Conservation (phyloP, 257 asterid genomes). For the Solanum sparsipilum region DNA sequence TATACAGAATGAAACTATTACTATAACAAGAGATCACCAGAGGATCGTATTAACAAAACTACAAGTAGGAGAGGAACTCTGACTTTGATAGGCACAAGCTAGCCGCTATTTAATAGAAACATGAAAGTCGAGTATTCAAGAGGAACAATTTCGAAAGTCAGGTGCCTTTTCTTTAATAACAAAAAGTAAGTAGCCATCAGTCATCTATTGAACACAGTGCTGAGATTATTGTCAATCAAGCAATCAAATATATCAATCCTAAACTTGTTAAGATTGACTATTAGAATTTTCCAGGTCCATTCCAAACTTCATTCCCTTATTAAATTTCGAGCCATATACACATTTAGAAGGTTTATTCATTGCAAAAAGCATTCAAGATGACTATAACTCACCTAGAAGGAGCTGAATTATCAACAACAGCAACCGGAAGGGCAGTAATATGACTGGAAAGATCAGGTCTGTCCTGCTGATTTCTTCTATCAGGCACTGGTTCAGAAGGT, state of each 20-base stretch:
- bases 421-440: constrained; percentile 24
- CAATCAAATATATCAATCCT: not conserved
- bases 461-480: constrained; percentile 31
- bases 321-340: not conserved
- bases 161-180: not conserved
- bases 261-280: not conserved
- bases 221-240: not conserved
- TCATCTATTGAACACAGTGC: not conserved
- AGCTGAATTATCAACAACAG: constrained; percentile 39
- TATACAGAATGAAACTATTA: not conserved
- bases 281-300: not conserved
- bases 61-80: not conserved
- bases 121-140: not conserved
- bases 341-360: not conserved
- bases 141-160: not conserved
- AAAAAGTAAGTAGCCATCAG: not conserved
- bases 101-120: not conserved
- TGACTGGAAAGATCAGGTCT: constrained; percentile 34
- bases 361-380: not conserved
- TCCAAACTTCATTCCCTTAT: not conserved
- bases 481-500: constrained; percentile 33
- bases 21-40: not conserved
- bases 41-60: not conserved
- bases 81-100: not conserved
- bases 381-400: constrained; percentile 36